These are phyloP conservation scores for Monosporascus sp. DNA, from an alignment of 2,329 filamentous ascomycete genomes.

Conservation along the genomic window DNA sequence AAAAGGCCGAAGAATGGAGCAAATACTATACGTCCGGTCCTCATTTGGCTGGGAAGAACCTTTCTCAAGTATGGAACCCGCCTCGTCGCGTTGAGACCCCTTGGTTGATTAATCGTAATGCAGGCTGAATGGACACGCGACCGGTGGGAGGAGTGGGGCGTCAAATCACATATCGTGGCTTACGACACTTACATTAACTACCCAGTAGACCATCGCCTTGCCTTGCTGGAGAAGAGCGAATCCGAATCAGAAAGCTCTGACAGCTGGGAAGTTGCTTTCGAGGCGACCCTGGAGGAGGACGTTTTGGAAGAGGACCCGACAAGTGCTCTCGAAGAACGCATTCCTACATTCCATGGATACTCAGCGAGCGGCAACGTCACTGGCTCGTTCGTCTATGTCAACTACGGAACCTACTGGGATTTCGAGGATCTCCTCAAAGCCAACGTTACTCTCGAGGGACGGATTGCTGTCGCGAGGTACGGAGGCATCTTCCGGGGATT, in stretches of 20 bases:
- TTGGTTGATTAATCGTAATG: no score
- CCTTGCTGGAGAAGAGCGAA: slow-evolving; percentile 51
- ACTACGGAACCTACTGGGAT: slow-evolving; percentile 83
- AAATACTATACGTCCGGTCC: slow-evolving; percentile 71
- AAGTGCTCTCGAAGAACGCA: slow-evolving; percentile 61
- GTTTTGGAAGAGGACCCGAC: slow-evolving; percentile 79
- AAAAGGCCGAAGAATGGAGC: slow-evolving; percentile 65
- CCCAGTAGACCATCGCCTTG: slow-evolving; percentile 64
- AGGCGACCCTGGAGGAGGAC: slow-evolving; percentile 80
- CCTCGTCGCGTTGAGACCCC: no score
- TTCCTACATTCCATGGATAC: slow-evolving; percentile 93
- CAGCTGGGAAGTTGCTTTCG: slow-evolving; percentile 61
- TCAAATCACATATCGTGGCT: slow-evolving; percentile 57
- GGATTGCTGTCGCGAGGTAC: slow-evolving; percentile 84
- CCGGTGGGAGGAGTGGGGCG: slow-evolving; percentile 66
- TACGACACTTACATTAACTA: slow-evolving; percentile 80
- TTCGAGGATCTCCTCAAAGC: slow-evolving; percentile 75
- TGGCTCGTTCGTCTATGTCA: slow-evolving; percentile 79
- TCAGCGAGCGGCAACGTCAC: slow-evolving; percentile 91
- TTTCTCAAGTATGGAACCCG: slow-evolving; percentile 53
- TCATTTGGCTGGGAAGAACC: slow-evolving; percentile 73
- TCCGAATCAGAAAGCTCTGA: slow-evolving; percentile 28
- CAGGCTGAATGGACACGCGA: slow-evolving; percentile 70
- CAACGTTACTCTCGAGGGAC: slow-evolving; percentile 71
- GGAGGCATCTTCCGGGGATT: slow-evolving; percentile 82